These are phyloP conservation scores for Colletotrichum eremochloae DNA, from an alignment of 2,329 filamentous ascomycete species.

Conservation along the genomic window DNA sequence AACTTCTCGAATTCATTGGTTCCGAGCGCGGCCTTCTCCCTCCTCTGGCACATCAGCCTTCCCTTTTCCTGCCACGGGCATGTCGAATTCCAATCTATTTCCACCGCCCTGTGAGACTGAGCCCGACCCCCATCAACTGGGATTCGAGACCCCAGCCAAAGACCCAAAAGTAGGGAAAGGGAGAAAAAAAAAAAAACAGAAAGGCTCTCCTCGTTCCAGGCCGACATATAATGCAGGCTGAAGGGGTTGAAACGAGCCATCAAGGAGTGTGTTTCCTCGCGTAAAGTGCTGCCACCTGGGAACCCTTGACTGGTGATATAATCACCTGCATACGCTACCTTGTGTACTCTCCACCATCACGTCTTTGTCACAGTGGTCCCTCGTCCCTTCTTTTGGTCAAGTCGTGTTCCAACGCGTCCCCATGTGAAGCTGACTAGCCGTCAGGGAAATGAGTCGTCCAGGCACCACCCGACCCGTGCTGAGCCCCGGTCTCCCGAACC, in stretches of 20 bases:
- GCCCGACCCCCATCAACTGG: constrained; percentile 13
- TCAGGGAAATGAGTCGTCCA: constrained; percentile 32
- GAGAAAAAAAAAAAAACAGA: not conserved
- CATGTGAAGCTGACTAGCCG: constrained; percentile 22
- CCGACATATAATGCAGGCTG: constrained; percentile 6
- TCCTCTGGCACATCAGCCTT: constrained; percentile 13
- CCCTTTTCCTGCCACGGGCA: constrained; percentile 27
- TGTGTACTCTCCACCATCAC: not conserved
- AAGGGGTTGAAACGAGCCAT: constrained; percentile 41
- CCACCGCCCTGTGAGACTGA: constrained; percentile 24
- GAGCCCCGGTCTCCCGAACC: constrained; percentile 22
- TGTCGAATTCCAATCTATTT: constrained; percentile 6
- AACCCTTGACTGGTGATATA: constrained; percentile 21
- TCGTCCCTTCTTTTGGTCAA: constrained; percentile 4
- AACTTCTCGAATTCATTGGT: constrained; percentile 20
- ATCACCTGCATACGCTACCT: not conserved
- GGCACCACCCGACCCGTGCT: constrained; percentile 18
- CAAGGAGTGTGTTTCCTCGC: constrained; percentile 31
- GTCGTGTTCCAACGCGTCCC: not conserved
- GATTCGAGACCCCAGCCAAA: constrained; percentile 13
- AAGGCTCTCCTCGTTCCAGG: constrained; percentile 10
- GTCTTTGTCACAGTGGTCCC: constrained; percentile 1
- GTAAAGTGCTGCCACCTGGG: constrained; percentile 33
- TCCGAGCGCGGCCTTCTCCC: constrained; percentile 6
- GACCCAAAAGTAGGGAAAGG: not conserved